Evolutionary conservation across 1,284 basidiomycete genomes (phyloP).

Genomic region (Xerocomus nothofagi): DNA sequence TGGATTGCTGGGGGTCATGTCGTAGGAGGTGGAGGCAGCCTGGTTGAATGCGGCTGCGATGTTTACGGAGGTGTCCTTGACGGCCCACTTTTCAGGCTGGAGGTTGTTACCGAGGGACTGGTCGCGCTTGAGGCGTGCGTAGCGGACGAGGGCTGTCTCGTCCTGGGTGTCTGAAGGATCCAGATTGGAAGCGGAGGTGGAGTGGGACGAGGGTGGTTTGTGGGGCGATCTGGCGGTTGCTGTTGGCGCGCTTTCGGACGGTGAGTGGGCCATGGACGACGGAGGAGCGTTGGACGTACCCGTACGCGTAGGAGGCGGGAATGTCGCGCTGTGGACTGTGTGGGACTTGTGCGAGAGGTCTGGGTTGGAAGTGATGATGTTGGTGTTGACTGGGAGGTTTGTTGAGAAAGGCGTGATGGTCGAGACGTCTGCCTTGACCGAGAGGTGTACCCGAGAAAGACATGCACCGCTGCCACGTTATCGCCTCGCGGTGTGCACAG

Average conservation of each 20-base stretch:
- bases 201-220: conserved; percentile 39
- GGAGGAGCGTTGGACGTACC: conserved; percentile 42
- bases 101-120: conserved; percentile 43
- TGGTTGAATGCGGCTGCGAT: conserved; percentile 78
- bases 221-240: conserved; percentile 59
- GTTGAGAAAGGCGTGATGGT: conserved; percentile 73
- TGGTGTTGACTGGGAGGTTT: conserved; percentile 41
- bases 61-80: conserved; percentile 82
- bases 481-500: conserved; percentile 11
- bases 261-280: conserved; percentile 1
- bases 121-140: conserved; percentile 54
- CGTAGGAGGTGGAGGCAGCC: conserved; percentile 51
- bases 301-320: conserved; percentile 66
- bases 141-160: conserved; percentile 49
- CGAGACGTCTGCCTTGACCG: conserved; percentile 79
- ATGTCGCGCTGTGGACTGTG: conserved; percentile 39
- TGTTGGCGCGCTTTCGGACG: conserved; percentile 51
- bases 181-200: conserved; percentile 38
- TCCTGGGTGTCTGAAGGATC: conserved; percentile 37
- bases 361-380: conserved; percentile 35
- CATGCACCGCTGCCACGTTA: conserved; percentile 44
- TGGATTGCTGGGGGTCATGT: conserved; percentile 47
- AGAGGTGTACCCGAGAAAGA: conserved; percentile 81
- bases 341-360: conserved; percentile 29
- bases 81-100: conserved; percentile 64